These are phyloP conservation scores for Lactarius evosmus DNA, from an alignment of 768 basidiomycete genomes.

Conservation along the genomic window DNA sequence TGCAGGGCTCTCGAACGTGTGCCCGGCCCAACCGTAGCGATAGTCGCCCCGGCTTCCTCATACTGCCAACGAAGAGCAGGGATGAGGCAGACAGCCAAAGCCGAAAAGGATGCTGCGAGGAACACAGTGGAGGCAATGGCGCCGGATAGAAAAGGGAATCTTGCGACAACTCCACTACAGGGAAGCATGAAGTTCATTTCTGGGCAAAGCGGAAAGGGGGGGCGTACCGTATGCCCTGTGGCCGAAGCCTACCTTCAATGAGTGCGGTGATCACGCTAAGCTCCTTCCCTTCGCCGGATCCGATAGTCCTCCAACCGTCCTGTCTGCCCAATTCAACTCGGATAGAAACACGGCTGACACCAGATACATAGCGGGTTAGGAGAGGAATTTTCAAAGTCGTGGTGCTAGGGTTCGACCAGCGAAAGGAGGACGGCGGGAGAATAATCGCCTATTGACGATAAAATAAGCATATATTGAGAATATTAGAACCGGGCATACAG, in stretches of 20 bases:
- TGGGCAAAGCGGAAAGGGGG: neutral
- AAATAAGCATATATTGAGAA: neutral
- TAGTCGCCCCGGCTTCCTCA: neutral
- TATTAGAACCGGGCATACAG: conserved; percentile 46
- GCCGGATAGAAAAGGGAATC: conserved; percentile 61
- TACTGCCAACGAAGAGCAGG: conserved; percentile 35
- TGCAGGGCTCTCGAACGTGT: conserved; percentile 10
- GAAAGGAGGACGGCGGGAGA: conserved; percentile 42
- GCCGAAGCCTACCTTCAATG: conserved; percentile 58
- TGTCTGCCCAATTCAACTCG: conserved; percentile 67
- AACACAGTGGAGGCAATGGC: conserved; percentile 39
- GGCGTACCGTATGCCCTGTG: conserved; percentile 65
- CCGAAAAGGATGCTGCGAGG: conserved; percentile 36
- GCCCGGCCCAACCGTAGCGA: neutral
- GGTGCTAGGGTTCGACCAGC: conserved; percentile 41
- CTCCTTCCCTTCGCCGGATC: conserved; percentile 69
- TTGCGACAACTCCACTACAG: conserved; percentile 61
- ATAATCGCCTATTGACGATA: conserved; percentile 51
- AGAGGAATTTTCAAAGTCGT: conserved; percentile 54
- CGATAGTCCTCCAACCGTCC: conserved; percentile 70
- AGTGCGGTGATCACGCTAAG: conserved; percentile 61
- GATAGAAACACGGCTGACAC: conserved; percentile 50
- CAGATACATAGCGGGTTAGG: conserved; percentile 50
- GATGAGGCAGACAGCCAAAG: conserved; percentile 35
- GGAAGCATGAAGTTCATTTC: conserved; percentile 11